A percentile compares a stretch with the other conserved stretches of the same genome.
These are phyloP conservation scores for Floccularia luteovirens DNA, from an alignment of 768 basidiomycete species.

Conservation along the genomic window DNA sequence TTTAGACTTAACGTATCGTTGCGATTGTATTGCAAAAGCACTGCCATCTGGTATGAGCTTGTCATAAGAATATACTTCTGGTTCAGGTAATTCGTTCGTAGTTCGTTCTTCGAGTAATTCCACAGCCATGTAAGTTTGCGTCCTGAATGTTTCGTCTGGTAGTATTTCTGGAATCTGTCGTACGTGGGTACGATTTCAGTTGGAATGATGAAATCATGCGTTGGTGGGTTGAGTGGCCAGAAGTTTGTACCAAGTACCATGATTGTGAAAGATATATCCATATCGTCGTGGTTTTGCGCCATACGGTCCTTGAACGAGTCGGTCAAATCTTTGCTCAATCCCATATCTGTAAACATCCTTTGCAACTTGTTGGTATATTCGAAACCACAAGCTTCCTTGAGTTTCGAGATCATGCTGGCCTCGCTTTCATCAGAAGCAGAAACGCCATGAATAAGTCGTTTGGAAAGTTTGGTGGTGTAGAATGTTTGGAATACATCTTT, in stretches of 20 bases:
- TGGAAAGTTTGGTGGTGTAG: constrained; percentile 94
- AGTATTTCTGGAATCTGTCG: constrained; percentile 91
- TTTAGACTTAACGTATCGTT: constrained; percentile 80
- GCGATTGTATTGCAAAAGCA: constrained; percentile 90
- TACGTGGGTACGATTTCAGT: constrained; percentile 82
- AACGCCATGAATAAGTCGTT: constrained; percentile 86
- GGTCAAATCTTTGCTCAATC: constrained; percentile 91
- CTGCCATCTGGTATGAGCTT: constrained; percentile 96
- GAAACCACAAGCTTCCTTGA: constrained; percentile 98
- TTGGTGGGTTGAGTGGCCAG: constrained; percentile 88
- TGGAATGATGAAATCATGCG: constrained; percentile 86
- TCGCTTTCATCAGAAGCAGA: constrained; percentile 97
- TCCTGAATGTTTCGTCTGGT: constrained; percentile 91
- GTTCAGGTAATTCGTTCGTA: constrained; percentile 88
- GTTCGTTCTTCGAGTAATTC: constrained; percentile 97
- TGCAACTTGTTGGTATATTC: constrained; percentile 98
- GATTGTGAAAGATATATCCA: constrained; percentile 87
- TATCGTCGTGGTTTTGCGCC: constrained; percentile 80
- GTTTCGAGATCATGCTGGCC: constrained; percentile 97
- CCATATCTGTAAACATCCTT: constrained; percentile 99
- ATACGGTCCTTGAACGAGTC: constrained; percentile 97
- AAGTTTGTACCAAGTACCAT: constrained; percentile 96
- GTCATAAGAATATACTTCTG: constrained; percentile 98
- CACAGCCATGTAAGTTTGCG: constrained; percentile 97
- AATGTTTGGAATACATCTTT: constrained; percentile 99